phyloP scores from a whole-genome alignment of 495 filamentous ascomycete genomes.

The Bathelium albidoporum region DNA sequence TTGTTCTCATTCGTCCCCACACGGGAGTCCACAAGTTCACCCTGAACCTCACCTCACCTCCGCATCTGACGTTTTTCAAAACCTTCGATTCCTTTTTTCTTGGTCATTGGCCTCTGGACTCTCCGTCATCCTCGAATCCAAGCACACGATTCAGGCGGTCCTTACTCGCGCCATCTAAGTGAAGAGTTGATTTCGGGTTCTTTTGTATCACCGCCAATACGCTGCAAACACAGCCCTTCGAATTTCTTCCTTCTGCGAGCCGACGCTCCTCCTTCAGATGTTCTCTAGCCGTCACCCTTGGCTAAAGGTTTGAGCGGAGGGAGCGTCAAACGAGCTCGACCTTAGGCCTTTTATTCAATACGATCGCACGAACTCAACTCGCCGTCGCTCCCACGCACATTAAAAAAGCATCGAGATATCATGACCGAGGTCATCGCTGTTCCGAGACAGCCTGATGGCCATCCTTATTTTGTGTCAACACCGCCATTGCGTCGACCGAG shows the following conservation, averaged over 20 bases:
- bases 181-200: no score
- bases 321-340: neutral
- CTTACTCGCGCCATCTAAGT: no score
- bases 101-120: no score
- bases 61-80: neutral
- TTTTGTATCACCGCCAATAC: no score
- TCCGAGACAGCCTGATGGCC: slow-evolving; percentile 8
- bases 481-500: neutral
- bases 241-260: no score
- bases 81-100: neutral
- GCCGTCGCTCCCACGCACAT: neutral
- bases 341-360: neutral
- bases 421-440: slow-evolving; percentile 9
- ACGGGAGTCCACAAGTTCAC: neutral
- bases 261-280: neutral
- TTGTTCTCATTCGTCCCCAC: neutral
- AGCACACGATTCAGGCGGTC: no score
- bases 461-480: neutral
- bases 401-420: neutral
- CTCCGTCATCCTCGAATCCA: neutral
- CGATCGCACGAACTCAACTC: neutral
- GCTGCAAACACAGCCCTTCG: no score
- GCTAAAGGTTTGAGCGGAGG: neutral
- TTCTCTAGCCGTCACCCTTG: neutral
- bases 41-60: neutral